A percentile compares a stretch with the other conserved stretches of the same genome.
Evolutionary conservation across 768 basidiomycete genomes (phyloP).

Genomic region (Daedaleopsis nitida): DNA sequence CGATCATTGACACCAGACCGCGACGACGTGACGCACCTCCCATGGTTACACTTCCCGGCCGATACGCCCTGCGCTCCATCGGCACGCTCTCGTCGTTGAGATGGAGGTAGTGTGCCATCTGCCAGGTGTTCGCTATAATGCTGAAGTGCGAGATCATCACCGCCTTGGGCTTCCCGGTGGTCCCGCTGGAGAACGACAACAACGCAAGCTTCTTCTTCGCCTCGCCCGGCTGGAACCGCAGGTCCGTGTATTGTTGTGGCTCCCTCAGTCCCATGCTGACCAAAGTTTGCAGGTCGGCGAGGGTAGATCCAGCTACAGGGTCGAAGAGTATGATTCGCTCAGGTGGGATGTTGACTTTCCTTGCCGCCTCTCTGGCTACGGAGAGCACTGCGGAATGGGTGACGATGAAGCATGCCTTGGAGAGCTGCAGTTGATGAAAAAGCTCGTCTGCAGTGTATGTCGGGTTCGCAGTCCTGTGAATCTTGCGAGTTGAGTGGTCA

Average conservation of each 20-base stretch:
- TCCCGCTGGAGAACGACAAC: conserved; percentile 34
- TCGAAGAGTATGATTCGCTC: conserved; percentile 44
- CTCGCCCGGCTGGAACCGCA: conserved; percentile 25
- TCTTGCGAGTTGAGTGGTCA: conserved; percentile 31
- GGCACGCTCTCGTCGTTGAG: conserved; percentile 14
- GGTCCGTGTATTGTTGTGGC: conserved; percentile 23
- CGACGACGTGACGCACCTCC: conserved; percentile 43
- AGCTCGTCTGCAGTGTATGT: conserved; percentile 60
- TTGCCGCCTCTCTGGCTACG: conserved; percentile 49
- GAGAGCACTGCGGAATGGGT: conserved; percentile 46
- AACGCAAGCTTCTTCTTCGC: conserved; percentile 34
- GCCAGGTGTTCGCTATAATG: conserved; percentile 33
- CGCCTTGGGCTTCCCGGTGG: conserved; percentile 36
- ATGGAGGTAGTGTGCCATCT: conserved; percentile 24
- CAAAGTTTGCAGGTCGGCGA: conserved; percentile 20
- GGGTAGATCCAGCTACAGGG: conserved; percentile 20
- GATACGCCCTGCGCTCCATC: conserved; percentile 23
- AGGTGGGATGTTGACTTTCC: conserved; percentile 40
- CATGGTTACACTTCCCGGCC: conserved; percentile 27
- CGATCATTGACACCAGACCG: too few relatives aligned
- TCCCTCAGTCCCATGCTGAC: conserved; percentile 22
- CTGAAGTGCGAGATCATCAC: conserved; percentile 35
- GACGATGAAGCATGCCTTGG: conserved; percentile 50
- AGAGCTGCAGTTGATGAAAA: conserved; percentile 52
- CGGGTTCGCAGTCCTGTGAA: conserved; percentile 54